Evolutionary conservation across 2,329 filamentous ascomycete genomes (phyloP).

Genomic region (Ophiostoma sp.): DNA sequence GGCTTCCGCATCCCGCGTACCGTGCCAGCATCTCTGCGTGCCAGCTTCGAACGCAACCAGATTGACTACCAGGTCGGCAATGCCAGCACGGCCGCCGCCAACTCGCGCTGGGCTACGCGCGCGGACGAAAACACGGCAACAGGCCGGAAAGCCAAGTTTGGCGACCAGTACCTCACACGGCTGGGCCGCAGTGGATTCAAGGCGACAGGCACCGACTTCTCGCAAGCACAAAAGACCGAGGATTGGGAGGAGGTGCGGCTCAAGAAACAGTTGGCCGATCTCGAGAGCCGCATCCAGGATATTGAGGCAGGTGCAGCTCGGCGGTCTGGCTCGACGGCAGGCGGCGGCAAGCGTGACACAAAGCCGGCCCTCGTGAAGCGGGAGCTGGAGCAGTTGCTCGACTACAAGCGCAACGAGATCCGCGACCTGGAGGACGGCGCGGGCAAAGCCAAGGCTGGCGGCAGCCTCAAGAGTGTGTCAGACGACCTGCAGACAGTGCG

Average conservation of each 20-base stretch:
- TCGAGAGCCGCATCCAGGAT: conserved; percentile 80
- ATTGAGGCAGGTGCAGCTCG: conserved; percentile 68
- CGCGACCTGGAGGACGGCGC: conserved; percentile 68
- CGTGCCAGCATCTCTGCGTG: conserved; percentile 82
- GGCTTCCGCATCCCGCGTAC: conserved; percentile 89
- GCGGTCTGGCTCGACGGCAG: conserved; percentile 31
- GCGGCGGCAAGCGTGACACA: conserved; percentile 60
- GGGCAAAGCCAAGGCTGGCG: conserved; percentile 56
- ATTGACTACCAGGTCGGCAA: conserved; percentile 94
- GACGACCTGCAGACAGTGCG: conserved; percentile 87
- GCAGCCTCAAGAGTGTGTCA: conserved; percentile 66
- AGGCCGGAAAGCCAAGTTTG: conserved; percentile 93
- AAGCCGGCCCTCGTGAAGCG: conserved; percentile 90
- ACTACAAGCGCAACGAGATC: conserved; percentile 83
- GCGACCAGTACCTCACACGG: conserved; percentile 89
- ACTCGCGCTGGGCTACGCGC: conserved; percentile 70
- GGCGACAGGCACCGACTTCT: conserved; percentile 84
- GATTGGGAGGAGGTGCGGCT: conserved; percentile 97
- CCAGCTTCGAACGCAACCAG: conserved; percentile 89
- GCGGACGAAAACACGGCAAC: conserved; percentile 75
- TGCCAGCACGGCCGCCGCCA: conserved; percentile 50
- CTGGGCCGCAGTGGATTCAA: conserved; percentile 79
- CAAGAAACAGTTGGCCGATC: conserved; percentile 83
- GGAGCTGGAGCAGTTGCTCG: conserved; percentile 86
- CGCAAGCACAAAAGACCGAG: conserved; percentile 67